Evolutionary conservation across 768 basidiomycete species (phyloP).

Genomic region (Chalciporus pseudorubinellus): DNA sequence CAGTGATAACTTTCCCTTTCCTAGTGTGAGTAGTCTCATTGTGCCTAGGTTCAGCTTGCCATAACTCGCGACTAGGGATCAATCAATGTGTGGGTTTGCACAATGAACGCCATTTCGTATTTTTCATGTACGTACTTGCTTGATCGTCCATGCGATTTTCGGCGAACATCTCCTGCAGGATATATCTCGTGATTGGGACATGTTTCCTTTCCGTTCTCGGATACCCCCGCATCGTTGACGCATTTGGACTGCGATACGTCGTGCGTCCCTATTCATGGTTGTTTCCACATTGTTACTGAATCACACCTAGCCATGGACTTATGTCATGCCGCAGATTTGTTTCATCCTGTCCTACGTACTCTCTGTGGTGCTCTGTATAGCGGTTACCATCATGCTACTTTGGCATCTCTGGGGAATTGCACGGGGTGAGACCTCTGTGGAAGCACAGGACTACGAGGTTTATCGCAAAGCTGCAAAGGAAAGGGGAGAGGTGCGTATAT

Average conservation of each 20-base stretch:
- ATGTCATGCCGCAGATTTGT: constrained; percentile 61
- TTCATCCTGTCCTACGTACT: constrained; percentile 80
- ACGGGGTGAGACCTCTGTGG: constrained; percentile 84
- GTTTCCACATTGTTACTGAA: neutral
- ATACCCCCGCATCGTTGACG: constrained; percentile 54
- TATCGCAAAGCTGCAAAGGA: constrained; percentile 68
- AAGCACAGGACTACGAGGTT: constrained; percentile 81
- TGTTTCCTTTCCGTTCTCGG: constrained; percentile 63
- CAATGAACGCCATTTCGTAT: constrained; percentile 93
- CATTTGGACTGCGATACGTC: constrained; percentile 51
- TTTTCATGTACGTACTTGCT: constrained; percentile 73
- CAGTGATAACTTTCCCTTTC: neutral
- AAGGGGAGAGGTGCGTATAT: constrained; percentile 59
- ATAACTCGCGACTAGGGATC: constrained; percentile 57
- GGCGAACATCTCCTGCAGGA: constrained; percentile 41
- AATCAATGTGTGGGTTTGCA: constrained; percentile 96
- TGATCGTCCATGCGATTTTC: neutral
- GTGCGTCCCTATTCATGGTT: constrained; percentile 31
- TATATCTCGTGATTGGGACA: constrained; percentile 74
- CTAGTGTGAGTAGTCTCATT: constrained; percentile 38
- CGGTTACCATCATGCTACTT: constrained; percentile 66
- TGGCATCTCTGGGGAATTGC: constrained; percentile 75
- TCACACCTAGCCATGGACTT: constrained; percentile 45
- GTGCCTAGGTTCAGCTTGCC: neutral
- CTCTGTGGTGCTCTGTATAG: constrained; percentile 68